Conservation (phyloP, 179 eudicot genomes). For the Corrigiola litoralis region DNA sequence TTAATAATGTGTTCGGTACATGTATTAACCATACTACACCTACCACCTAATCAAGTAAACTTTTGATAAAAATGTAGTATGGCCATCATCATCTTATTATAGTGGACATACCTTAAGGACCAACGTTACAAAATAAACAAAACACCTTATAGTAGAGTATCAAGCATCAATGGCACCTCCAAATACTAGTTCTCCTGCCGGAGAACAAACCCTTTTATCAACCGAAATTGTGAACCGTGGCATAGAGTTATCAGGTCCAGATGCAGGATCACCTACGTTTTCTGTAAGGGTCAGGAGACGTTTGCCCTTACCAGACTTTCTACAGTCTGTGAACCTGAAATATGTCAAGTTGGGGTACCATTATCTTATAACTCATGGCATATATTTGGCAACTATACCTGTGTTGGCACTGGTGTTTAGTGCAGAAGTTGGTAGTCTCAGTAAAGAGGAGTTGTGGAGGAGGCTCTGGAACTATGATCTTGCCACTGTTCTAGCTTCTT, state of each 20-base stretch:
- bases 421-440: conserved; percentile 66
- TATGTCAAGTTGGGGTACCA: conserved; percentile 90
- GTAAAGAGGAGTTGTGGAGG: conserved; percentile 63
- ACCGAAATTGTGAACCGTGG: conserved; percentile 86
- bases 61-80: conserved; percentile 5
- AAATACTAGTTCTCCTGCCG: conserved; percentile 15
- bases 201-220: conserved; percentile 53
- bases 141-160: neutral
- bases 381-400: conserved; percentile 73
- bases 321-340: conserved; percentile 83
- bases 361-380: conserved; percentile 68
- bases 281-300: conserved; percentile 77
- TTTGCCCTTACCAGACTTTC: conserved; percentile 67
- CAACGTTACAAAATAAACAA: conserved; percentile 8
- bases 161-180: conserved; percentile 10
- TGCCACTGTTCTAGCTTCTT: conserved; percentile 60
- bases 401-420: conserved; percentile 56
- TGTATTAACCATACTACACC: conserved; percentile 17
- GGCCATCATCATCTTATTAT: neutral
- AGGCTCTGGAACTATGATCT: conserved; percentile 65
- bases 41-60: conserved; percentile 3
- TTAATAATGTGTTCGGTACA: conserved; percentile 6
- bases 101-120: no score
- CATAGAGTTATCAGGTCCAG: conserved; percentile 46
- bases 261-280: conserved; percentile 64